Percentiles rank a stretch among this genome's conserved stretches.
phyloP scores from a whole-genome alignment of 2,329 filamentous ascomycete genomes.

The Fusarium anguioides region DNA sequence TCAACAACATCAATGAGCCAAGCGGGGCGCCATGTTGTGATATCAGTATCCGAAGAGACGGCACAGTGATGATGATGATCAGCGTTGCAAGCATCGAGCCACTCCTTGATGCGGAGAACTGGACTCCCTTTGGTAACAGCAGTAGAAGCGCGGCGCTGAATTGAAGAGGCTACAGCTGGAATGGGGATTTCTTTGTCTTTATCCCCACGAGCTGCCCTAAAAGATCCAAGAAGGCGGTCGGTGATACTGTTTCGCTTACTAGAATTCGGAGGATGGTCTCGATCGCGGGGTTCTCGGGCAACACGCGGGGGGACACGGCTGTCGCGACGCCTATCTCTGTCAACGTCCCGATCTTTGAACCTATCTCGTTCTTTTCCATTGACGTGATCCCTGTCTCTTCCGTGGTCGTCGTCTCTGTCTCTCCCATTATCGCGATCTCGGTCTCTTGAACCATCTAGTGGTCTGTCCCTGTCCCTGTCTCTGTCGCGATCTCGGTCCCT shows the following conservation, averaged over 20 bases:
- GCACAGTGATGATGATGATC: conserved; percentile 56
- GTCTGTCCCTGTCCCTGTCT: conserved; percentile 18
- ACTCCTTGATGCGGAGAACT: conserved; percentile 54
- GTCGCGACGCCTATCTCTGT: conserved; percentile 43
- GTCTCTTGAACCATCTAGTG: conserved; percentile 1
- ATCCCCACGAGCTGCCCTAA: conserved; percentile 48
- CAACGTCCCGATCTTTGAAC: conserved; percentile 29
- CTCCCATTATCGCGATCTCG: conserved; percentile 10
- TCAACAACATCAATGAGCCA: conserved; percentile 57
- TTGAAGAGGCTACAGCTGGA: conserved; percentile 35
- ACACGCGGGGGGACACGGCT: conserved; percentile 28
- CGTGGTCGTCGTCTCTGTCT: conserved; percentile 25
- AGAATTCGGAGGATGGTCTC: conserved; percentile 38
- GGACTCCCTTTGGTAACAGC: conserved; percentile 50
- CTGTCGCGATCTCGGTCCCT: conserved; percentile 2
- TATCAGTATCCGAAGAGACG: conserved; percentile 39
- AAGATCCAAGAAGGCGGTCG: conserved; percentile 52
- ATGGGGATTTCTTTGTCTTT: conserved; percentile 40
- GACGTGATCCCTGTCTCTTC: conserved; percentile 17
- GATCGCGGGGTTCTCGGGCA: conserved; percentile 30
- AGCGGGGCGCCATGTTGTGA: conserved; percentile 53
- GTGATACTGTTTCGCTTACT: conserved; percentile 57
- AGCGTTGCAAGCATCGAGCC: conserved; percentile 57
- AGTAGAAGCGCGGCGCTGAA: conserved; percentile 49
- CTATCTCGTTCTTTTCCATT: conserved; percentile 17